Conservation (phyloP, 805 yeast genomes). For the Metschnikowia dekortorum region DNA sequence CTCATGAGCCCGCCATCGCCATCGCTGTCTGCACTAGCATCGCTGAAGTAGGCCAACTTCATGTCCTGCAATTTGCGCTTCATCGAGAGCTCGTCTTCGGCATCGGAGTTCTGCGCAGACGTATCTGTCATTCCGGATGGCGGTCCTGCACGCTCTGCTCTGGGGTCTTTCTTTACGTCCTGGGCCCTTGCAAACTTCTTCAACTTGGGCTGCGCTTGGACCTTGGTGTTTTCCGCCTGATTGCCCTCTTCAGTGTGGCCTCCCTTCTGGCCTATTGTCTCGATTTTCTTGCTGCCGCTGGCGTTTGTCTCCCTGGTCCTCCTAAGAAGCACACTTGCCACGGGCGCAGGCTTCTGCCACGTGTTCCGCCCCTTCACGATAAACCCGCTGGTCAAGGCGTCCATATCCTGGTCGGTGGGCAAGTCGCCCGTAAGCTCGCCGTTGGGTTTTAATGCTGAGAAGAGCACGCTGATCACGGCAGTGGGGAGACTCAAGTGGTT, state of each 20-base stretch:
- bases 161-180: neutral
- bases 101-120: conserved; percentile 38
- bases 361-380: conserved; percentile 34
- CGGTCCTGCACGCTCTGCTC: conserved; percentile 2
- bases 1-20: conserved; percentile 53
- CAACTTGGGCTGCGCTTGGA: conserved; percentile 12
- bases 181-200: conserved; percentile 11
- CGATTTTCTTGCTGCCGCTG: neutral
- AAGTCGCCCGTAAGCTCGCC: conserved; percentile 54
- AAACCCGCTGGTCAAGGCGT: conserved; percentile 66
- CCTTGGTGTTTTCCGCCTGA: neutral
- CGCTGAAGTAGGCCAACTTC: conserved; percentile 54
- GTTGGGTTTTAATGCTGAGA: conserved; percentile 33
- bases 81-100: conserved; percentile 37
- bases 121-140: conserved; percentile 41
- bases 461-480: conserved; percentile 38
- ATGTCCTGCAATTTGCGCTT: conserved; percentile 42
- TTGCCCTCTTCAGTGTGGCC: no score
- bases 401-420: conserved; percentile 48
- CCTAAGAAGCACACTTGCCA: conserved; percentile 29
- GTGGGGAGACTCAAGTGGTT: conserved; percentile 43
- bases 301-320: conserved; percentile 17
- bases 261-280: neutral
- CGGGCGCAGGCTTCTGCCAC: conserved; percentile 54
- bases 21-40: conserved; percentile 45